Percentiles rank a stretch among this genome's conserved stretches.
These are phyloP conservation scores for Phlyctochytrium bullatum DNA, from an alignment of 192 early-diverging fungal species.

Conservation along the genomic window DNA sequence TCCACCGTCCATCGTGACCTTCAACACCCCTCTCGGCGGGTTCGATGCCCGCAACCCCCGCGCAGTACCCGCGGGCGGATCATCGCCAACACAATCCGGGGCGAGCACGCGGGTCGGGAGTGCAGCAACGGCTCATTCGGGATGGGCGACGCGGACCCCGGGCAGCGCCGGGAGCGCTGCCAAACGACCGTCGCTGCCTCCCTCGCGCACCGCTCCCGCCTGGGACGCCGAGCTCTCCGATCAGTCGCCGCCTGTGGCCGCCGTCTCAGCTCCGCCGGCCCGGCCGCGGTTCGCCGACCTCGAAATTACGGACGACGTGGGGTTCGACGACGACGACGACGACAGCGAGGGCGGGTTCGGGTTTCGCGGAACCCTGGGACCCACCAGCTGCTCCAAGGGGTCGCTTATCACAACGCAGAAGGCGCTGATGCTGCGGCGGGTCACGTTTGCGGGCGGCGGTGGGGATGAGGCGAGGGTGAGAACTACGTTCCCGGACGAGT, in stretches of 20 bases:
- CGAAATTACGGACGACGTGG: constrained; percentile 23
- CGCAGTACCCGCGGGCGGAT: not conserved
- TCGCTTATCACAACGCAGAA: constrained; percentile 17
- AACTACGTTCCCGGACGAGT: constrained; percentile 32
- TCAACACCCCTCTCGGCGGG: constrained; percentile 19
- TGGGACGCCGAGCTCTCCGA: not conserved
- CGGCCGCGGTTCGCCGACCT: constrained; percentile 7
- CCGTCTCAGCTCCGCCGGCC: too few relatives aligned
- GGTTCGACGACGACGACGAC: constrained; percentile 23
- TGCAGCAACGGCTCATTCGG: not conserved
- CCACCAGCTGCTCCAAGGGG: not conserved
- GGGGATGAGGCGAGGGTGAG: constrained; percentile 16
- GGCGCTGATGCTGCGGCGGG: constrained; percentile 5
- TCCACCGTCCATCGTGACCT: constrained; percentile 5
- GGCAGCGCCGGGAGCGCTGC: too few relatives aligned
- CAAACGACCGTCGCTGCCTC: not conserved
- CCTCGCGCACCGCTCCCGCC: not conserved
- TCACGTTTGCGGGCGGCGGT: constrained; percentile 21
- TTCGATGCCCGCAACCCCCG: constrained; percentile 18
- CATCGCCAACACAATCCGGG: not conserved
- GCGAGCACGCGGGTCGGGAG: not conserved
- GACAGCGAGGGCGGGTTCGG: constrained; percentile 8
- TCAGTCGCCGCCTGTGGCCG: not conserved
- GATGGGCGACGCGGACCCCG: not conserved
- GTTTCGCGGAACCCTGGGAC: not conserved